Evolutionary conservation across 2,329 filamentous ascomycete species (phyloP).

Genomic region (Colletotrichum somersetense): DNA sequence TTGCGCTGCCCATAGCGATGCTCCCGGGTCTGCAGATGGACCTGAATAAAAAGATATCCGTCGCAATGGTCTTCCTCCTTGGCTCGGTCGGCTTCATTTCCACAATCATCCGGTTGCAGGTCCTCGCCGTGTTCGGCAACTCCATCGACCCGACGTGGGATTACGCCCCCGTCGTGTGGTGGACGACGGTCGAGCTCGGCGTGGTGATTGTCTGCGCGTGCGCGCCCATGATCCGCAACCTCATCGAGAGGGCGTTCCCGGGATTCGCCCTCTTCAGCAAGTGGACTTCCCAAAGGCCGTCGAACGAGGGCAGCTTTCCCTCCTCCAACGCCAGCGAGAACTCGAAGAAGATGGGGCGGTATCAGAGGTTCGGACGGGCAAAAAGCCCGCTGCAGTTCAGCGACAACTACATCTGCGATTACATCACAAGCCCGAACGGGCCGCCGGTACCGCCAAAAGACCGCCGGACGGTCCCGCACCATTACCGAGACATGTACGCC

Average conservation of each 20-base stretch:
- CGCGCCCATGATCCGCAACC: constrained; percentile 43
- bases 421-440: constrained; percentile 1
- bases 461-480: neutral
- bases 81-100: constrained; percentile 42
- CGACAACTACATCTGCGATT: constrained; percentile 32
- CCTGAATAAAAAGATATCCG: constrained; percentile 57
- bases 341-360: constrained; percentile 9
- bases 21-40: constrained; percentile 69
- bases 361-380: constrained; percentile 23
- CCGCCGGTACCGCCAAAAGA: neutral
- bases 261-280: constrained; percentile 10
- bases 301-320: constrained; percentile 5
- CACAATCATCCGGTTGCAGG: constrained; percentile 42
- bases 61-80: constrained; percentile 41
- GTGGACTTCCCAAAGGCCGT: constrained; percentile 22
- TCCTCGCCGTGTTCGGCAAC: constrained; percentile 39
- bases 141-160: constrained; percentile 42
- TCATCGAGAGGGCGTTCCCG: constrained; percentile 37
- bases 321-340: constrained; percentile 19
- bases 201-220: constrained; percentile 46
- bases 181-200: constrained; percentile 45
- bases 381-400: constrained; percentile 29
- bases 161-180: constrained; percentile 45
- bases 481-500: constrained; percentile 22
- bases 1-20: constrained; percentile 66